phyloP scores from a whole-genome alignment of 2,329 filamentous ascomycete genomes.

The Colletotrichum incanum region DNA sequence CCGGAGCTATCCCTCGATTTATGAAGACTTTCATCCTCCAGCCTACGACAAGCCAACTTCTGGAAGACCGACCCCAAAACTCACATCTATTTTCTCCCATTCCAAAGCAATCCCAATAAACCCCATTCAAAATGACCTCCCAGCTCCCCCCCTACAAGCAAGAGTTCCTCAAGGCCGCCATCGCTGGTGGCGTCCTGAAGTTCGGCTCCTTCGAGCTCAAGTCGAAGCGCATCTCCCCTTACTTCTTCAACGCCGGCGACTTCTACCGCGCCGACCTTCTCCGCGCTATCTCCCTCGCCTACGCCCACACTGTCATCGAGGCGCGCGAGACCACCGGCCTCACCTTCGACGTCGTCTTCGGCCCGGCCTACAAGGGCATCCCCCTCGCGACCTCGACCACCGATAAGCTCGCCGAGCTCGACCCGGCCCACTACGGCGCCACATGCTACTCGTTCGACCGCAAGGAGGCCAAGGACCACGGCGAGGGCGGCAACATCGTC shows the following conservation, averaged over 20 bases:
- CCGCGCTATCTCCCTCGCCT: conserved; percentile 84
- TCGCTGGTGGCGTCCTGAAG: conserved; percentile 79
- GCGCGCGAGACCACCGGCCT: conserved; percentile 59
- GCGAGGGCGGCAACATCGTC: conserved; percentile 94
- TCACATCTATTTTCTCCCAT: neutral
- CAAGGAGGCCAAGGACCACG: conserved; percentile 96
- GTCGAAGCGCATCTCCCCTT: conserved; percentile 91
- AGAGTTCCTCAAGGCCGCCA: conserved; percentile 79
- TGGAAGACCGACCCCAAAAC: conserved; percentile 21
- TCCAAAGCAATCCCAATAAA: neutral
- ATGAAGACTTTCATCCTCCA: conserved; percentile 30
- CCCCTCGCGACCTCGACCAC: conserved; percentile 86
- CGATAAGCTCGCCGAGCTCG: conserved; percentile 81
- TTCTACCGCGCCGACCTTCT: conserved; percentile 89
- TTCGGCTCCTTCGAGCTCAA: conserved; percentile 93
- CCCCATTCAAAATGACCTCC: conserved; percentile 54
- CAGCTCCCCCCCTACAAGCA: conserved; percentile 77
- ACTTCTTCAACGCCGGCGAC: conserved; percentile 97
- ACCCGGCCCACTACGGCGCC: conserved; percentile 75
- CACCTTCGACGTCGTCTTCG: conserved; percentile 90
- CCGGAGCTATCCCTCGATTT: conserved; percentile 8
- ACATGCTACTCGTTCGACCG: conserved; percentile 93
- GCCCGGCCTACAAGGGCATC: conserved; percentile 97
- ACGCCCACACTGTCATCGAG: conserved; percentile 77
- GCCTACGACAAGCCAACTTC: conserved; percentile 26